Evolutionary conservation across 345 rosid species (phyloP).

Genomic region (Linum lewisii): DNA sequence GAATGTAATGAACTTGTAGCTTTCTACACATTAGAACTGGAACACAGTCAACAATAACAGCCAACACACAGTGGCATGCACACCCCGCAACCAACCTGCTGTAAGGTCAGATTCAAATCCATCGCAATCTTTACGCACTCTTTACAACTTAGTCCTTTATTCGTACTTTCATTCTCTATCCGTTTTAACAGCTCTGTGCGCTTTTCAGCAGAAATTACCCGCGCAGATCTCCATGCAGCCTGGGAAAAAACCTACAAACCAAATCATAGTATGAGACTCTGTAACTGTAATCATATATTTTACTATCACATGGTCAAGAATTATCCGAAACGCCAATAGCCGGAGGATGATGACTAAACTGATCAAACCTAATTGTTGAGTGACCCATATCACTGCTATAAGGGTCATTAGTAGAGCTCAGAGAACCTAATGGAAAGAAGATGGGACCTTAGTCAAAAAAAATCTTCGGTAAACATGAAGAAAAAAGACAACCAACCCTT

Average conservation of each 20-base stretch:
- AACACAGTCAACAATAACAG: not conserved
- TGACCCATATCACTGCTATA: too few relatives aligned
- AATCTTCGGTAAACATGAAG: too few relatives aligned
- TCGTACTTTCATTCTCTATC: constrained; percentile 29
- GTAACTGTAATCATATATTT: not conserved
- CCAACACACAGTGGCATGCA: not conserved
- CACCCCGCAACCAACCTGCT: constrained; percentile 47
- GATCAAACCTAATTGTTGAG: too few relatives aligned
- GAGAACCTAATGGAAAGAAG: too few relatives aligned
- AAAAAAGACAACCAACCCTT: too few relatives aligned
- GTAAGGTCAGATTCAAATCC: constrained; percentile 74
- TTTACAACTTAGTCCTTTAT: constrained; percentile 49
- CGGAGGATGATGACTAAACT: too few relatives aligned
- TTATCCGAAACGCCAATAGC: too few relatives aligned
- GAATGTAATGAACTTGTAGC: not conserved
- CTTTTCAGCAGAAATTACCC: constrained; percentile 77
- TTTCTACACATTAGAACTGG: not conserved
- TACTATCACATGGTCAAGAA: too few relatives aligned
- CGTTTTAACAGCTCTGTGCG: constrained; percentile 55
- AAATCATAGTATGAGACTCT: not conserved
- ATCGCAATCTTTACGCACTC: constrained; percentile 73
- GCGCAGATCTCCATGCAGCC: constrained; percentile 68
- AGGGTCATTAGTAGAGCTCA: too few relatives aligned
- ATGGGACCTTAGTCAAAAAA: too few relatives aligned
- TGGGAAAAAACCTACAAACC: constrained; percentile 48